Conservation (phyloP, 1,284 basidiomycete species). For the Chalciporus sp. region DNA sequence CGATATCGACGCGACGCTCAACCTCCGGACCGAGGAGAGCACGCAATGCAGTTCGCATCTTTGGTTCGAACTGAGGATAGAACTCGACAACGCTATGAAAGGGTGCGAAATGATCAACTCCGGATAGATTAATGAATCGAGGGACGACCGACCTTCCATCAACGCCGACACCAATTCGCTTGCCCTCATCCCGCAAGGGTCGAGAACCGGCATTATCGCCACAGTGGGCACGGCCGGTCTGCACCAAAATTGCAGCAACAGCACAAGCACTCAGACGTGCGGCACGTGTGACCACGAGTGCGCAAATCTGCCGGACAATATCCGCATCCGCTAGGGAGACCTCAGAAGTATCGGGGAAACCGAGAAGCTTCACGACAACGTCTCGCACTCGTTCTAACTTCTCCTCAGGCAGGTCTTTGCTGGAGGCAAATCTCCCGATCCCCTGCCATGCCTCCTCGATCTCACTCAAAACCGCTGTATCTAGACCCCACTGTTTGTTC, state of each 20-base stretch:
- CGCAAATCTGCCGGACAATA: slow-evolving; percentile 81
- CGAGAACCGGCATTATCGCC: slow-evolving; percentile 36
- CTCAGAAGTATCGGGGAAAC: slow-evolving; percentile 52
- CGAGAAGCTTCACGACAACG: slow-evolving; percentile 67
- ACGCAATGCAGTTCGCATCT: slow-evolving; percentile 75
- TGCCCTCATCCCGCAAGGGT: slow-evolving; percentile 43
- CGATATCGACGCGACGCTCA: slow-evolving; percentile 82
- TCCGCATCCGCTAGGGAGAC: slow-evolving; percentile 68
- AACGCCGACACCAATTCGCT: slow-evolving; percentile 77
- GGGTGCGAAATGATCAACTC: not conserved
- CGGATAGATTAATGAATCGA: not conserved
- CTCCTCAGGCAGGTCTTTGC: slow-evolving; percentile 10
- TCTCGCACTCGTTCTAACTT: slow-evolving; percentile 51
- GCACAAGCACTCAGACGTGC: slow-evolving; percentile 85
- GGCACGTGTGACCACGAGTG: slow-evolving; percentile 81
- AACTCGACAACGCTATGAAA: slow-evolving; percentile 81
- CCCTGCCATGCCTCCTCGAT: slow-evolving; percentile 77
- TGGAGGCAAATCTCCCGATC: slow-evolving; percentile 27
- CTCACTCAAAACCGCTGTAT: slow-evolving; percentile 90
- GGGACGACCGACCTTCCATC: slow-evolving; percentile 73
- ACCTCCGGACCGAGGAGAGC: slow-evolving; percentile 78
- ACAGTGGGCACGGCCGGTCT: slow-evolving; percentile 69
- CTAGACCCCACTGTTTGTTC: slow-evolving; percentile 92
- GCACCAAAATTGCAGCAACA: slow-evolving; percentile 82
- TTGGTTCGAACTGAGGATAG: slow-evolving; percentile 83